Base-by-base conservation (phyloP, 2,329 filamentous ascomycete species). In the Hypocreales sp. region DNA sequence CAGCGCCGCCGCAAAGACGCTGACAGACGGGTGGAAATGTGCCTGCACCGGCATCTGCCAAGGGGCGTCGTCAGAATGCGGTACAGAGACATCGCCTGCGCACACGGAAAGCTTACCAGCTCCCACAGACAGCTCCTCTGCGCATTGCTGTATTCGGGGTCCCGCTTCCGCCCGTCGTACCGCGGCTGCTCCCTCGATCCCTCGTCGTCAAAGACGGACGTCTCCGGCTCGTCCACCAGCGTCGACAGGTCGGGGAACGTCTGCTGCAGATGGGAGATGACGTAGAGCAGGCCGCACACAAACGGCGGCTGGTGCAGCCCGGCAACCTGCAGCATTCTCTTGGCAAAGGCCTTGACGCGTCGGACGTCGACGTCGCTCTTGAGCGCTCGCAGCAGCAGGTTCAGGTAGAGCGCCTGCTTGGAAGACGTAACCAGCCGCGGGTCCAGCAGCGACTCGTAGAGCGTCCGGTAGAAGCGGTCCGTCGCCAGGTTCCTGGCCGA, bases 111-210 rank as follows among this genome's bases (percentile, higher is more conserved):
- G 55, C 68, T 53, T 54, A 90, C 64, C 34, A 93, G 50, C 50
- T 98, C 90, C 90, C 90, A 98, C 7, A 95, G 59, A 54, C 86
- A 94, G 42, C 79, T 90, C 38, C 75, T 69, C 37, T 94, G 82
- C n/a, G 92, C 90, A 47, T 92, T 86, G 54, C 82, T 83, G 51
- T 92, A 77, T 47, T 86, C 80, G 1, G 92, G 90, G 41, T 94
- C 77, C 43, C 90, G 69, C 58, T 95, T 98, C 28, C 82, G 73
- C 7, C 83, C 78, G 48, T 98, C 84, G 41, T 98, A 98, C 14
- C 49, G 51, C 4, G 47, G 46, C 20, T 46, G 42, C 24, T 48
- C 35, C 24, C 41, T 40, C 8, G 45, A 72, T 26, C 67, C 65
- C 12, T 83, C 80, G 31, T 75, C 73, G 13, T 80, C 81, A 36